These are phyloP conservation scores for Cercophora scortea DNA, from an alignment of 495 filamentous ascomycete species.

Conservation along the genomic window DNA sequence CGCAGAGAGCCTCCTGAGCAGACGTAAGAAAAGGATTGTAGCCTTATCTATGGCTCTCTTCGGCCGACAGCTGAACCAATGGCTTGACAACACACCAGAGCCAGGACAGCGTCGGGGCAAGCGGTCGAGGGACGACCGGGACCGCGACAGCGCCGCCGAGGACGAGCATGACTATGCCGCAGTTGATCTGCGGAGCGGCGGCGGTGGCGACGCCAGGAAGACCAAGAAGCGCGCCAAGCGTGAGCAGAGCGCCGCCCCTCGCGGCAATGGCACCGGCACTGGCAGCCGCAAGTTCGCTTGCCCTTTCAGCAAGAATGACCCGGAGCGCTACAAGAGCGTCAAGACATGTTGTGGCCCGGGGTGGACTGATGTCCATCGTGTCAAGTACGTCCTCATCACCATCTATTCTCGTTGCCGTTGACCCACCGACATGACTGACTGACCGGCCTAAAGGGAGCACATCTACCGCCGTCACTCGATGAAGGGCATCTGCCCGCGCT, in stretches of 20 bases:
- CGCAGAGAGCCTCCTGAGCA: constrained; percentile 16
- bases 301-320: constrained; percentile 35
- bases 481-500: constrained; percentile 32
- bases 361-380: constrained; percentile 33
- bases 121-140: constrained; percentile 6
- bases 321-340: constrained; percentile 23
- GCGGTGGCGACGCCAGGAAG: background rate
- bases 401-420: background rate
- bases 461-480: constrained; percentile 32
- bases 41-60: constrained; percentile 24
- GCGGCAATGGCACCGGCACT: constrained; percentile 1
- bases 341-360: constrained; percentile 34
- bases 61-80: constrained; percentile 11
- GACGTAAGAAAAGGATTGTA: constrained; percentile 21
- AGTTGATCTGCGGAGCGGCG: background rate
- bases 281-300: constrained; percentile 25
- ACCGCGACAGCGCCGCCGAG: constrained; percentile 4
- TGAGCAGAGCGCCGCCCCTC: background rate
- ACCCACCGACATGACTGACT: background rate
- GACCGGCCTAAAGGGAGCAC: constrained; percentile 27
- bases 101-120: constrained; percentile 1
- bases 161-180: background rate
- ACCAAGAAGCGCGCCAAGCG: constrained; percentile 13
- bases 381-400: constrained; percentile 27
- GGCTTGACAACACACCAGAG: constrained; percentile 13